Evolutionary conservation across 371 early-diverging fungal species (phyloP).

Genomic region (Choanephora cucurbitarum): DNA sequence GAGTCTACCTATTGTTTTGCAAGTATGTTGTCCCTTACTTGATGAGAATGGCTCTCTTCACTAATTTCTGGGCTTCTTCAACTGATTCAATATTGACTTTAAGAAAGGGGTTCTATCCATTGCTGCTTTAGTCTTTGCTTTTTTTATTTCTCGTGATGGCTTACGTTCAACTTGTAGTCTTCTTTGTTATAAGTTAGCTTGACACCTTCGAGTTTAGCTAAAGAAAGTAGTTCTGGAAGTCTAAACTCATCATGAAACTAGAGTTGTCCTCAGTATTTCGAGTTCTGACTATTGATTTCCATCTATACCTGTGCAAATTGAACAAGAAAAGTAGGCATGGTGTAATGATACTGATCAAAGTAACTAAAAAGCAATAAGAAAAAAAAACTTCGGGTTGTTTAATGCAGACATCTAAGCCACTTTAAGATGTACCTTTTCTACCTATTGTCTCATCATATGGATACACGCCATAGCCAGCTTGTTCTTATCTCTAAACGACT

Average conservation of each 20-base stretch:
- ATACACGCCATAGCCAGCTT: too few relatives aligned
- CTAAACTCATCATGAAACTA: conserved; percentile 74
- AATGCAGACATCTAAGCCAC: too few relatives aligned
- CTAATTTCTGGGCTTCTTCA: conserved; percentile 73
- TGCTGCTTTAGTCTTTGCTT: background rate
- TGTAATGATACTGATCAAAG: background rate
- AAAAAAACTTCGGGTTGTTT: too few relatives aligned
- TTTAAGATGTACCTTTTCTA: too few relatives aligned
- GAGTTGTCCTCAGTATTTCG: background rate
- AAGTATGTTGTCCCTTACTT: too few relatives aligned
- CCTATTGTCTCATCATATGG: too few relatives aligned
- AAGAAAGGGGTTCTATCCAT: conserved; percentile 76
- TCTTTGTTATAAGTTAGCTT: conserved; percentile 53
- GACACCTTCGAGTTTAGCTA: conserved; percentile 75
- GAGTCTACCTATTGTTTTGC: too few relatives aligned
- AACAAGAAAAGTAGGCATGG: conserved; percentile 44
- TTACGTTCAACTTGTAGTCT: conserved; percentile 59
- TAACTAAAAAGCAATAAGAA: background rate
- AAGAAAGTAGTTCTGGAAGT: conserved; percentile 78
- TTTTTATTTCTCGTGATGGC: too few relatives aligned
- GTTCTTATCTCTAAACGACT: too few relatives aligned
- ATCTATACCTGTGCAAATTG: conserved; percentile 48
- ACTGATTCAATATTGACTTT: conserved; percentile 70
- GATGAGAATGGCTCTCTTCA: conserved; percentile 84
- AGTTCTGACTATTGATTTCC: too few relatives aligned